Evolutionary conservation across 1,284 basidiomycete species (phyloP).

Genomic region (Trametes polyzona): DNA sequence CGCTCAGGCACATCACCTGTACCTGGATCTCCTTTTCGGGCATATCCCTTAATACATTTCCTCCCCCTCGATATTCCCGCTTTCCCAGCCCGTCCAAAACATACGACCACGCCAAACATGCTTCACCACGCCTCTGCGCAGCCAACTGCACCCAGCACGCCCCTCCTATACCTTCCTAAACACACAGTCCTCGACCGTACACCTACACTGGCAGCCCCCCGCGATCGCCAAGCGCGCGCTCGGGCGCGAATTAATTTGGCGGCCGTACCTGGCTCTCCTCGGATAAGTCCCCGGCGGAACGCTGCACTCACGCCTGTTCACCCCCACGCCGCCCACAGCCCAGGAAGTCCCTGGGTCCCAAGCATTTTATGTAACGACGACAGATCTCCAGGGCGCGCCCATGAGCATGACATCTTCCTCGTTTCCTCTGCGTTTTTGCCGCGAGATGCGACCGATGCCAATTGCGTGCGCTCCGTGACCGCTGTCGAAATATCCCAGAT

Average conservation of each 20-base stretch:
- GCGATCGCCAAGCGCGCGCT: neutral
- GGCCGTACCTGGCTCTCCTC: slow-evolving; percentile 8
- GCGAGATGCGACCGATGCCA: neutral
- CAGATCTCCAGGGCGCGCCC: neutral
- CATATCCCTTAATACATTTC: slow-evolving; percentile 15
- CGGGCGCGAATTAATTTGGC: neutral
- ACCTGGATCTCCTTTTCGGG: slow-evolving; percentile 21
- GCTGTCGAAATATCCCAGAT: slow-evolving; percentile 14
- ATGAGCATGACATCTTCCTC: slow-evolving; percentile 9
- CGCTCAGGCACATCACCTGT: slow-evolving; percentile 34
- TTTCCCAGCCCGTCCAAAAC: neutral
- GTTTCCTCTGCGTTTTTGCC: slow-evolving; percentile 2
- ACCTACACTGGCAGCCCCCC: slow-evolving; percentile 3
- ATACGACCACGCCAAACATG: neutral
- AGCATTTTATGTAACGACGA: neutral
- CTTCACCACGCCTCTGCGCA: neutral
- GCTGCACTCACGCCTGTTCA: neutral
- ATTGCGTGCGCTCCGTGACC: neutral
- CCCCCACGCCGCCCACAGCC: neutral
- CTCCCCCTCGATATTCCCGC: slow-evolving; percentile 12
- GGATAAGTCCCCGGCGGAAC: neutral
- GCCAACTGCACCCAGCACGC: neutral
- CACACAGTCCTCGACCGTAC: neutral
- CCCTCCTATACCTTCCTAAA: neutral
- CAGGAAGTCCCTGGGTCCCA: too few species aligned